These are phyloP conservation scores for Phyllosticta citriasiana DNA, from an alignment of 2,329 filamentous ascomycete species.

Conservation along the genomic window DNA sequence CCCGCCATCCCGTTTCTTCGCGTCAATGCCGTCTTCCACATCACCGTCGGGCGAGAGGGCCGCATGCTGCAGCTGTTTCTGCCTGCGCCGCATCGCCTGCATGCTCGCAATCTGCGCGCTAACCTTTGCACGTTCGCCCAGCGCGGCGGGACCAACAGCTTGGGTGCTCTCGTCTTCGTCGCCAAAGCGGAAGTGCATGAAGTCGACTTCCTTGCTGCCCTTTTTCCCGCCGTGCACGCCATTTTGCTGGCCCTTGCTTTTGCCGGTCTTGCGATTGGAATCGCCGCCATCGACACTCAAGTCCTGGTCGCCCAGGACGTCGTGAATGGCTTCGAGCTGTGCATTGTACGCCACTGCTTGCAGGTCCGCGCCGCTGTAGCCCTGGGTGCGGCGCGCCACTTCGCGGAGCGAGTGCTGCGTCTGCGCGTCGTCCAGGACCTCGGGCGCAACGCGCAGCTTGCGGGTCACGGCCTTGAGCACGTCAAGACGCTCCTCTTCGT, in stretches of 20 bases:
- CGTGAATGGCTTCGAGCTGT: constrained; percentile 93
- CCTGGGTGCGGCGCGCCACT: constrained; percentile 70
- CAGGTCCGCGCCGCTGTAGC: constrained; percentile 87
- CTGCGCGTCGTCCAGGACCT: constrained; percentile 43
- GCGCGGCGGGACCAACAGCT: constrained; percentile 32
- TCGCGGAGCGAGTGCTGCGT: constrained; percentile 45
- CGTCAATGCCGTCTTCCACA: constrained; percentile 12
- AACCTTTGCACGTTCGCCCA: constrained; percentile 72
- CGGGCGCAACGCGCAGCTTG: constrained; percentile 64
- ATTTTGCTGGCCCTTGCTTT: constrained; percentile 14
- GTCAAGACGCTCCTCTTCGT: constrained; percentile 69
- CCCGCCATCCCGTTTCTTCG: constrained; percentile 12
- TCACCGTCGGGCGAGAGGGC: constrained; percentile 1
- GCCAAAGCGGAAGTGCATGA: constrained; percentile 70
- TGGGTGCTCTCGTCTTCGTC: constrained; percentile 33
- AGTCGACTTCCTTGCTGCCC: constrained; percentile 20
- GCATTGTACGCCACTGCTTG: constrained; percentile 95
- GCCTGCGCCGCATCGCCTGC: constrained; percentile 57
- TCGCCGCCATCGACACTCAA: constrained; percentile 21
- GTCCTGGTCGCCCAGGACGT: constrained; percentile 56
- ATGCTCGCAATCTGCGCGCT: constrained; percentile 73
- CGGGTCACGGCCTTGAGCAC: constrained; percentile 77
- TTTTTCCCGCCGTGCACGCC: constrained; percentile 16
- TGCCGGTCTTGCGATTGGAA: constrained; percentile 14
- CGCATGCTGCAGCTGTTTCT: constrained; percentile 41